Percentiles rank a stretch among this genome's conserved stretches.
These are phyloP conservation scores for Entomortierella chlamydospora DNA, from an alignment of 192 early-diverging fungal species.

Conservation along the genomic window DNA sequence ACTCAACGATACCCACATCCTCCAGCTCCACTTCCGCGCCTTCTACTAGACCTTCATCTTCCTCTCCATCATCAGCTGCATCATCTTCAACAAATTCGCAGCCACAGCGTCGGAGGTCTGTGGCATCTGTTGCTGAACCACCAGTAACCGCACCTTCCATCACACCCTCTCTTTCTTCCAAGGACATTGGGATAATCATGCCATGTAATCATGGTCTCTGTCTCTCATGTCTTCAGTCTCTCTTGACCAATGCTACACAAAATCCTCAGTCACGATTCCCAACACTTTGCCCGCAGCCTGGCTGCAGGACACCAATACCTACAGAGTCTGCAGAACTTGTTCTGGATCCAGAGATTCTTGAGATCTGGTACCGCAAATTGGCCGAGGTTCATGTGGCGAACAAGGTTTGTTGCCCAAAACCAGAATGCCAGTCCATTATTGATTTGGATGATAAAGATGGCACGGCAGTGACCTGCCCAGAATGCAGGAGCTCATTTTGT, in stretches of 20 bases:
- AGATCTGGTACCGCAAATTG: conserved; percentile 47
- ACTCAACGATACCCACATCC: conserved; percentile 7
- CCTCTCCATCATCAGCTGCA: neutral
- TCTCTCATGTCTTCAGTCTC: conserved; percentile 42
- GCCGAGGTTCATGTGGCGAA: conserved; percentile 51
- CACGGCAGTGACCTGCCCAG: conserved; percentile 46
- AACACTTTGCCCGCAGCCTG: conserved; percentile 37
- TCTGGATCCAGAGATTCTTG: conserved; percentile 20
- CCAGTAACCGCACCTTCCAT: conserved; percentile 1
- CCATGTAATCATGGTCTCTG: conserved; percentile 51
- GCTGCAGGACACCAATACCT: conserved; percentile 42
- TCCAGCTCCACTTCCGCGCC: neutral
- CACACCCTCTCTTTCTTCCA: conserved; percentile 42
- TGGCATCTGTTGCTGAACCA: neutral
- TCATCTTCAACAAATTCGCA: neutral
- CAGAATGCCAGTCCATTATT: conserved; percentile 42
- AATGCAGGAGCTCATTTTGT: conserved; percentile 50
- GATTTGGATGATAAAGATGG: conserved; percentile 51
- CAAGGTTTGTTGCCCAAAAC: conserved; percentile 46
- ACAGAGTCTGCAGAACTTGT: conserved; percentile 48
- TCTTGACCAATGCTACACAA: conserved; percentile 31
- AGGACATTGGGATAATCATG: conserved; percentile 40
- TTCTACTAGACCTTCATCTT: neutral
- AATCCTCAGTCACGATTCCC: conserved; percentile 34
- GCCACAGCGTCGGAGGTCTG: neutral